These are phyloP conservation scores for Glycyrrhiza uralensis DNA, from an alignment of 306 rosid species.

Conservation along the genomic window DNA sequence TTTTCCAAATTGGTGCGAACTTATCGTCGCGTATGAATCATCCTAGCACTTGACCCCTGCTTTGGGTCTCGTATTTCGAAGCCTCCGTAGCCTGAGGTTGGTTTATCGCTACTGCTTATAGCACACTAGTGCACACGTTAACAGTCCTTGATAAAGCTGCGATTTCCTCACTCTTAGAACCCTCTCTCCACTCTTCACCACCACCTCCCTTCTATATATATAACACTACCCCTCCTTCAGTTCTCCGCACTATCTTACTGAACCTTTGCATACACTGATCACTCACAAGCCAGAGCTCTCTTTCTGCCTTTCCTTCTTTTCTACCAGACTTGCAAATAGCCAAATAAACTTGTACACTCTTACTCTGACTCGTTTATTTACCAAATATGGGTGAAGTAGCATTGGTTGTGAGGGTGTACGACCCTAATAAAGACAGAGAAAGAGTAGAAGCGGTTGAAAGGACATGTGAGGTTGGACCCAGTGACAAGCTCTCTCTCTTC, in stretches of 20 bases:
- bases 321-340: no score
- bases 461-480: conserved; percentile 80
- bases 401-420: conserved; percentile 54
- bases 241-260: not conserved
- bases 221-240: not conserved
- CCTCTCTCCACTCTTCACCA: no score
- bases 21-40: no score
- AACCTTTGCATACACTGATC: no score
- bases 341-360: no score
- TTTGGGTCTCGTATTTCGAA: conserved; percentile 21
- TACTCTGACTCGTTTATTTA: no score
- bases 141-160: conserved; percentile 40
- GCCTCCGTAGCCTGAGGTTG: no score
- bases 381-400: conserved; percentile 17
- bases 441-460: conserved; percentile 72
- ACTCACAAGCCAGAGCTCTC: no score
- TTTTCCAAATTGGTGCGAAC: not conserved
- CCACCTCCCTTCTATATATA: no score
- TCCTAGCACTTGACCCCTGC: no score
- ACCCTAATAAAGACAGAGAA: conserved; percentile 39
- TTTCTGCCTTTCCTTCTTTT: no score
- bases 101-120: no score
- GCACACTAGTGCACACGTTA: conserved; percentile 42
- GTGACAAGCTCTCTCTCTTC: conserved; percentile 66
- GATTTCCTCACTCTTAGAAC: conserved; percentile 4